phyloP scores from a whole-genome alignment of 257 asterid species.

The Scutellaria minor region DNA sequence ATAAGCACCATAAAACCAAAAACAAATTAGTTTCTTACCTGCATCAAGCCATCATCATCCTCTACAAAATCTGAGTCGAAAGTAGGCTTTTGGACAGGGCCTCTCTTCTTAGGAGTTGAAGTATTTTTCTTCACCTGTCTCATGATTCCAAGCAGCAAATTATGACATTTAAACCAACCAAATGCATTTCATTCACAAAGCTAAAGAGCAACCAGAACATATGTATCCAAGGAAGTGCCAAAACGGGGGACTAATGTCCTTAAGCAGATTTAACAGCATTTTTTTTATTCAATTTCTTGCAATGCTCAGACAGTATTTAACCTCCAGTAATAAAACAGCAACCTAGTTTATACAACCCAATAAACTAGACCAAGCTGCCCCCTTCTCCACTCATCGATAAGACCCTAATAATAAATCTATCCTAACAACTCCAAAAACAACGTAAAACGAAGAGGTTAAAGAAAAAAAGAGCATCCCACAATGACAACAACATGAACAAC shows the following conservation, averaged over 20 bases:
- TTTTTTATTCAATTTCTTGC: slow-evolving; percentile 2
- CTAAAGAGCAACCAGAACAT: background rate
- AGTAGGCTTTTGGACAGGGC: slow-evolving; percentile 36
- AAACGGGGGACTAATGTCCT: background rate
- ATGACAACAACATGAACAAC: background rate
- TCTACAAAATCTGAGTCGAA: slow-evolving; percentile 61
- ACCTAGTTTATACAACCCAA: no score
- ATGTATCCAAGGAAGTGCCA: background rate
- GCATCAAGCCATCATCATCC: slow-evolving; percentile 74
- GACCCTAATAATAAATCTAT: slow-evolving; percentile 14
- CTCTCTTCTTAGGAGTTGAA: slow-evolving; percentile 54
- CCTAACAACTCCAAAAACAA: background rate
- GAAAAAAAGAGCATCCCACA: slow-evolving; percentile 6
- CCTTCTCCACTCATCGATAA: background rate
- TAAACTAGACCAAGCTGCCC: no score
- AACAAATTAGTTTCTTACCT: slow-evolving; percentile 48
- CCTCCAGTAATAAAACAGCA: no score
- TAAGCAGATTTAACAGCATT: background rate
- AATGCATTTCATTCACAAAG: slow-evolving; percentile 23
- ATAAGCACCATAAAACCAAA: slow-evolving; percentile 25
- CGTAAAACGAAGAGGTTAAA: background rate
- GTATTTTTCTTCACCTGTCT: slow-evolving; percentile 55
- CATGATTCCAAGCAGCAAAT: slow-evolving; percentile 35
- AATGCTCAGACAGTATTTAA: background rate
- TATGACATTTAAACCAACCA: slow-evolving; percentile 7